phyloP scores from a whole-genome alignment of 1,284 basidiomycete genomes.

The Xanthoconium separans region DNA sequence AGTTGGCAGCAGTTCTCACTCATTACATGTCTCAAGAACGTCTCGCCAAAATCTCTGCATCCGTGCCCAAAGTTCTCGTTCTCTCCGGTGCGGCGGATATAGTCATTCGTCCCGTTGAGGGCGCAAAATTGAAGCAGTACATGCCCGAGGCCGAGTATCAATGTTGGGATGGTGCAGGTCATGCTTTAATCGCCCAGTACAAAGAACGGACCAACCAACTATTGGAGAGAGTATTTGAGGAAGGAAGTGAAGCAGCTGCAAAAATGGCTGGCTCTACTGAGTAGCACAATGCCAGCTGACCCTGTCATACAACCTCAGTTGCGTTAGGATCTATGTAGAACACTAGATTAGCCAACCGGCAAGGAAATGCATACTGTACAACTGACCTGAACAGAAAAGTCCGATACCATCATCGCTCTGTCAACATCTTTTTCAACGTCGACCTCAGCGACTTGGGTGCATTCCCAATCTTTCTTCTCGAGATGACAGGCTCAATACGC shows the following conservation, averaged over 20 bases:
- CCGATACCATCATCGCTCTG: conserved; percentile 32
- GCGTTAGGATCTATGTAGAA: conserved; percentile 6
- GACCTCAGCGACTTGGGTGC: conserved; percentile 35
- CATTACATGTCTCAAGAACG: conserved; percentile 63
- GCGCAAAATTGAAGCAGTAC: conserved; percentile 52
- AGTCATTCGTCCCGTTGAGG: conserved; percentile 60
- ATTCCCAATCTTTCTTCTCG: conserved; percentile 37
- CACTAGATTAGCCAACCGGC: background rate
- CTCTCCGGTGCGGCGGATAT: conserved; percentile 76
- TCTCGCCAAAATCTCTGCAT: conserved; percentile 53
- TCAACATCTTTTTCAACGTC: conserved; percentile 39
- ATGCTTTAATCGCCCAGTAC: conserved; percentile 62
- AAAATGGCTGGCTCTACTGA: background rate
- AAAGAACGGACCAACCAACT: conserved; percentile 54
- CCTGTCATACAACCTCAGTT: too few species aligned
- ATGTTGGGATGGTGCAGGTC: conserved; percentile 65
- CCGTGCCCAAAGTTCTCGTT: conserved; percentile 64
- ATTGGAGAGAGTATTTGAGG: conserved; percentile 54
- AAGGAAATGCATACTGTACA: background rate
- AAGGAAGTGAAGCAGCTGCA: conserved; percentile 41
- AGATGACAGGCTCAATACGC: conserved; percentile 43
- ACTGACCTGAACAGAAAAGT: conserved; percentile 4
- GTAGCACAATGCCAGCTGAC: background rate
- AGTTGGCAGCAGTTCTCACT: conserved; percentile 71
- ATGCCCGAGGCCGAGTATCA: conserved; percentile 73